phyloP scores from a whole-genome alignment of 441 rosid genomes.

The Geranium incanum region DNA sequence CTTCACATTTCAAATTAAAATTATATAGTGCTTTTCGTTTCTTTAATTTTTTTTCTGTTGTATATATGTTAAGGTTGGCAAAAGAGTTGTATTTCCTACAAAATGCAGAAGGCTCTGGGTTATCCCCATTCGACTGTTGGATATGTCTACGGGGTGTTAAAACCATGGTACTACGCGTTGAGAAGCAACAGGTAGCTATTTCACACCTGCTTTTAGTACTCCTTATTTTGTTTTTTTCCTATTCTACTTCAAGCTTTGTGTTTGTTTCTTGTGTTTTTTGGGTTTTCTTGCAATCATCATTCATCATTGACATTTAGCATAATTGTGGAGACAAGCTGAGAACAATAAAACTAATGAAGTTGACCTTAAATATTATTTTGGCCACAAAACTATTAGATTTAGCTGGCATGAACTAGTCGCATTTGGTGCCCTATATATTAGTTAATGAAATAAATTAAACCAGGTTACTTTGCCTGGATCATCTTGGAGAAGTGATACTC shows the following conservation, averaged over 20 bases:
- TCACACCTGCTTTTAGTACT: not conserved
- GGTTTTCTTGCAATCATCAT: not conserved
- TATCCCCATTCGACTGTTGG: not conserved
- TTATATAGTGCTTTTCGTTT: not conserved
- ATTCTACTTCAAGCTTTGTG: not conserved
- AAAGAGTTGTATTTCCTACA: slow-evolving; percentile 9
- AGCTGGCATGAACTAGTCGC: not conserved
- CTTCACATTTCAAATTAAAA: not conserved
- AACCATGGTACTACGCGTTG: not conserved
- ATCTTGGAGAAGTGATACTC: not conserved
- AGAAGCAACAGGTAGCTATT: slow-evolving; percentile 57
- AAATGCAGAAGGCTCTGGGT: slow-evolving; percentile 7
- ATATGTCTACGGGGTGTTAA: not conserved
- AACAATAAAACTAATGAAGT: not conserved
- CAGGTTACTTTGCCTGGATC: not conserved
- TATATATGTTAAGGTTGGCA: not conserved
- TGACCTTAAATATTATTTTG: not conserved
- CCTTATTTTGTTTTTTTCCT: not conserved
- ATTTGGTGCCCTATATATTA: too few species aligned
- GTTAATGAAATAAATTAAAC: not conserved
- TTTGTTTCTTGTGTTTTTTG: not conserved
- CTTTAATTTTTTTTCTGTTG: not conserved
- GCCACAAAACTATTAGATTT: not conserved
- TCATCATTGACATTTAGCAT: too few species aligned
- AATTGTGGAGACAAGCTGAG: not conserved